Base-by-base conservation (phyloP, 768 basidiomycete species). In the Paxillus involutus region DNA sequence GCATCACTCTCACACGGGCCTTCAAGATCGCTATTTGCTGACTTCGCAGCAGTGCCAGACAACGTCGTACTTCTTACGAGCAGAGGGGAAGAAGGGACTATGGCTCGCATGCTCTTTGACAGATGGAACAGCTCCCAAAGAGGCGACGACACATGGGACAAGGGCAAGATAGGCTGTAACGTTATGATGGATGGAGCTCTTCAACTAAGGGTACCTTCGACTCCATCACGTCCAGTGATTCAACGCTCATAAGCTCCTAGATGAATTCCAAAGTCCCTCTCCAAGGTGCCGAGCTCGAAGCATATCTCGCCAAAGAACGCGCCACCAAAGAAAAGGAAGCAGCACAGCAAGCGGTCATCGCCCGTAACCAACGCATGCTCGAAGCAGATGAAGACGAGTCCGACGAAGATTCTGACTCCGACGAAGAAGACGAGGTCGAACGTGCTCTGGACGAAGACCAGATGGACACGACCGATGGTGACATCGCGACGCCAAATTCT, bases 381-480 rank as follows among this genome's bases (percentile, higher is more conserved):
- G 94, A 98, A 73, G 96, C 95, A 0, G 94, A 96, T 65, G 94
- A 94, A 65, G 94, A 87, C 53, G 92, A 91, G 43, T 88, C 81
- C 35, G 92, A 88, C 52, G 69, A 70, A 40, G 83, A 89, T 52
- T 85, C 82, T 0, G 89, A 88, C 54, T 77, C 78, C 1, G 85
- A 86, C 11, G 83, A 82, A 13, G 83, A 86, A 32, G 89, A 89
- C 59, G 75, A 77, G 58, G 67, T 68, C 37, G 79, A 77, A 56
- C 76, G 80, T 36, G 76, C 80, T 1, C 72, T 90, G 16, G 76
- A 77, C 33, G 81, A 76, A 14, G 77, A 80, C 44, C 59, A 62
- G 10, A 78, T 80, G 75, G 81, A 84, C 55, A 67, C 54, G 5
- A 73, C 68, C 1, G 74, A 68, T 16, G 74, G 75, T 42, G 68